Conservation (phyloP, 192 early-diverging fungal genomes). For the Umbelopsis ramanniana region DNA sequence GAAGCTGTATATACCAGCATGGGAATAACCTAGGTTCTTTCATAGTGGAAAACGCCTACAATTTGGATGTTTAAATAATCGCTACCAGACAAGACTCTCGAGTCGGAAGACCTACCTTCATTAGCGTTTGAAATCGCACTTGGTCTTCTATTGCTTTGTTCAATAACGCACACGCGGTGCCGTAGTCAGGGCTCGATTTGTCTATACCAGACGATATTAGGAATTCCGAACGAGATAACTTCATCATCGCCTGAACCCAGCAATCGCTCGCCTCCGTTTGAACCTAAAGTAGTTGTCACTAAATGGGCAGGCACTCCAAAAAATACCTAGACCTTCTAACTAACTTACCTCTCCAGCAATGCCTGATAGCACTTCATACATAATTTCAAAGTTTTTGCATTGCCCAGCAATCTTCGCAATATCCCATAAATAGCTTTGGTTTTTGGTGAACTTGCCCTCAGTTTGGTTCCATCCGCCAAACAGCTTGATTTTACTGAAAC, state of each 20-base stretch:
- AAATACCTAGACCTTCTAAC: too few species aligned
- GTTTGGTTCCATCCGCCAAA: constrained; percentile 30
- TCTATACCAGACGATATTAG: constrained; percentile 8
- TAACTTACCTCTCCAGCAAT: constrained; percentile 22
- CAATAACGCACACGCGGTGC: constrained; percentile 2
- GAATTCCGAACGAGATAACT: constrained; percentile 24
- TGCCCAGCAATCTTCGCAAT: constrained; percentile 29
- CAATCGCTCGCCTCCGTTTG: constrained; percentile 24
- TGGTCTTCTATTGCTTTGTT: constrained; percentile 16
- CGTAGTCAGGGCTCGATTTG: not conserved
- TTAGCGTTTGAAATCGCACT: constrained; percentile 10
- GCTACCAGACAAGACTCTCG: not conserved
- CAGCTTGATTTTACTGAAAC: not conserved
- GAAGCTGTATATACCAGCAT: constrained; percentile 30
- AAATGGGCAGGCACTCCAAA: too few species aligned
- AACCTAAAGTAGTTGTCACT: not conserved
- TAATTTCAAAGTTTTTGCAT: constrained; percentile 29
- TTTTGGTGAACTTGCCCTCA: constrained; percentile 2
- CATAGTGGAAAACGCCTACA: constrained; percentile 26
- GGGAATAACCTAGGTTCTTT: constrained; percentile 11
- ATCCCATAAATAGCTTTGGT: constrained; percentile 25
- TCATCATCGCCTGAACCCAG: constrained; percentile 25
- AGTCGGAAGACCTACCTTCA: not conserved
- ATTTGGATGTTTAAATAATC: not conserved
- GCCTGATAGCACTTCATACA: constrained; percentile 25